Evolutionary conservation across 805 yeast genomes (phyloP).

Genomic region (Saccharomyces eubayanus): DNA sequence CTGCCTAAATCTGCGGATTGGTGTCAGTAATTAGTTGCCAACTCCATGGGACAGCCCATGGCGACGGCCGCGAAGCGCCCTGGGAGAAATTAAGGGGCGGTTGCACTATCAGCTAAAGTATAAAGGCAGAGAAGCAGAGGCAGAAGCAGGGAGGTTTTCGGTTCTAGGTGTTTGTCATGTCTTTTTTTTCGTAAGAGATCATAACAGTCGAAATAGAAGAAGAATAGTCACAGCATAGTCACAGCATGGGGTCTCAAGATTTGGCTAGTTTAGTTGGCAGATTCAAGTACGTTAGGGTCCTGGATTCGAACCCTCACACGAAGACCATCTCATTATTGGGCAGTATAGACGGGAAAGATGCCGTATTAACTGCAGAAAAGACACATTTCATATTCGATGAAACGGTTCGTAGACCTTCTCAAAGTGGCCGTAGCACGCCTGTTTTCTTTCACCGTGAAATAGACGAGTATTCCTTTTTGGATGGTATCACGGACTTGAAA

Average conservation of each 20-base stretch:
- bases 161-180: background rate
- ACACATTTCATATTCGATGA: constrained; percentile 46
- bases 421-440: constrained; percentile 10
- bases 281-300: constrained; percentile 41
- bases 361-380: constrained; percentile 68
- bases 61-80: background rate
- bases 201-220: background rate
- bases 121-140: background rate
- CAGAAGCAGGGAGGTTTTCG: background rate
- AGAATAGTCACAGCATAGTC: background rate
- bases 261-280: constrained; percentile 22
- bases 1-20: too few species aligned
- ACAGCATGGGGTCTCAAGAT: background rate
- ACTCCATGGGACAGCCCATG: background rate
- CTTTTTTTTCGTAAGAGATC: background rate
- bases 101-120: background rate
- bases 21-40: background rate
- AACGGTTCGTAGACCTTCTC: constrained; percentile 7
- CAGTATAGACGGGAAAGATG: constrained; percentile 46
- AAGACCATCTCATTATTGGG: constrained; percentile 69
- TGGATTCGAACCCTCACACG: constrained; percentile 54
- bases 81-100: background rate
- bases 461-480: constrained; percentile 24
- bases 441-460: constrained; percentile 19
- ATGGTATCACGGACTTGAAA: constrained; percentile 22